Conservation (phyloP, 2,329 filamentous ascomycete species). For the Talaromyces sp. region DNA sequence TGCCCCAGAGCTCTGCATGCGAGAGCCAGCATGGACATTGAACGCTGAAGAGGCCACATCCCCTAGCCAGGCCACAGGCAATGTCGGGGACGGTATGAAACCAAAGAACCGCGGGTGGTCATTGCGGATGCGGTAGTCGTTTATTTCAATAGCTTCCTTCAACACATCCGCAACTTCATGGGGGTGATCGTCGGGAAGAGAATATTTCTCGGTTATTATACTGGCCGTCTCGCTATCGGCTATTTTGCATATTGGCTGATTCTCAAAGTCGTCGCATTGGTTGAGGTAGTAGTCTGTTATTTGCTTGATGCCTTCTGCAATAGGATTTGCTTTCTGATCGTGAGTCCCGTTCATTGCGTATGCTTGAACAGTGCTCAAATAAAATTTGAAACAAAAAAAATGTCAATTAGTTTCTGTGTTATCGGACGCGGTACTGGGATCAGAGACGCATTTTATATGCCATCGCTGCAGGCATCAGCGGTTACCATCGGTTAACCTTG, state of each 20-base stretch:
- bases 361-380: background rate
- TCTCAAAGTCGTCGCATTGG: background rate
- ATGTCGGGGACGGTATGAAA: slow-evolving; percentile 8
- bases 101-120: slow-evolving; percentile 11
- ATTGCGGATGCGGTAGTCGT: slow-evolving; percentile 8
- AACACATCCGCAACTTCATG: background rate
- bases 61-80: slow-evolving; percentile 8
- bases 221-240: background rate
- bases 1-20: slow-evolving; percentile 6
- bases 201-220: background rate
- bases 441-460: background rate
- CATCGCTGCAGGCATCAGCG: background rate
- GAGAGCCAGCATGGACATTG: slow-evolving; percentile 1
- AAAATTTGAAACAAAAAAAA: background rate
- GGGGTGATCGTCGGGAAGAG: background rate
- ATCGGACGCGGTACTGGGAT: background rate
- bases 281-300: background rate
- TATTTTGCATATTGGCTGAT: background rate
- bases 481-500: background rate
- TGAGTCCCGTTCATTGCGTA: background rate
- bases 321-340: background rate
- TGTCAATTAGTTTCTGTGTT: background rate
- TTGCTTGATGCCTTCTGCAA: background rate
- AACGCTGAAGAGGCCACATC: slow-evolving; percentile 3
- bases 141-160: background rate